These are phyloP conservation scores for Chaetomiaceae sp. DNA, from an alignment of 2,329 filamentous ascomycete species.

Conservation along the genomic window DNA sequence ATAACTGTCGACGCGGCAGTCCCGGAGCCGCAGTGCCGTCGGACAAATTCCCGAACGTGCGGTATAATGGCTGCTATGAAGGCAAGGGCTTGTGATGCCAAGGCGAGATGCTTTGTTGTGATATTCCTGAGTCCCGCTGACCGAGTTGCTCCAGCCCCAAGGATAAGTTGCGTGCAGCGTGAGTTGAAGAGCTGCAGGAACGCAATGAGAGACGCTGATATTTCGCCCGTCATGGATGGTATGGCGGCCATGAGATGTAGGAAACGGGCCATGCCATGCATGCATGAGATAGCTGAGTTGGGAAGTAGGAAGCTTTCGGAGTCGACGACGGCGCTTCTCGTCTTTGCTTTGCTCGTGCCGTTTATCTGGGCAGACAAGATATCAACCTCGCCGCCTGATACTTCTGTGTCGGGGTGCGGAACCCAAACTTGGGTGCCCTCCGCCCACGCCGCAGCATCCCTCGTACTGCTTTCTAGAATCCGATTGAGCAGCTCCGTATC, in stretches of 20 bases:
- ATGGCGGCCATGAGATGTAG: conserved; percentile 79
- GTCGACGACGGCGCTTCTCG: conserved; percentile 72
- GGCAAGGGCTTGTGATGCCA: conserved; percentile 82
- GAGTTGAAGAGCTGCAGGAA: conserved; percentile 95
- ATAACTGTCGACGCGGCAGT: conserved; percentile 57
- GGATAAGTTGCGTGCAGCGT: conserved; percentile 89
- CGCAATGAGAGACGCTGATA: conserved; percentile 73
- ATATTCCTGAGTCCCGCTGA: conserved; percentile 93
- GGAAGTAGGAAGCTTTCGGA: conserved; percentile 82
- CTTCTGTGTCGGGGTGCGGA: conserved; percentile 39
- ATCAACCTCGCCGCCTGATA: conserved; percentile 24
- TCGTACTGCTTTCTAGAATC: conserved; percentile 66
- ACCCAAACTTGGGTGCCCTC: conserved; percentile 57
- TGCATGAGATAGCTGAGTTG: conserved; percentile 73
- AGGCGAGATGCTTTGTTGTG: conserved; percentile 87
- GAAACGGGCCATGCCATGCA: conserved; percentile 77
- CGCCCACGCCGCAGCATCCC: conserved; percentile 64
- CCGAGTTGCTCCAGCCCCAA: conserved; percentile 85
- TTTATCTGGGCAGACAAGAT: conserved; percentile 33
- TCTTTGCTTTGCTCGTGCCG: conserved; percentile 56
- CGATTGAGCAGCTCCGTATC: conserved; percentile 57
- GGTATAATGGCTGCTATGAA: conserved; percentile 86
- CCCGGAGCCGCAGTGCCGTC: conserved; percentile 62
- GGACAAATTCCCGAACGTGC: conserved; percentile 85
- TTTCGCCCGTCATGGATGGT: conserved; percentile 81